phyloP scores from a whole-genome alignment of 176 grass and related monocot genomes.

The Eleusine coracana region DNA sequence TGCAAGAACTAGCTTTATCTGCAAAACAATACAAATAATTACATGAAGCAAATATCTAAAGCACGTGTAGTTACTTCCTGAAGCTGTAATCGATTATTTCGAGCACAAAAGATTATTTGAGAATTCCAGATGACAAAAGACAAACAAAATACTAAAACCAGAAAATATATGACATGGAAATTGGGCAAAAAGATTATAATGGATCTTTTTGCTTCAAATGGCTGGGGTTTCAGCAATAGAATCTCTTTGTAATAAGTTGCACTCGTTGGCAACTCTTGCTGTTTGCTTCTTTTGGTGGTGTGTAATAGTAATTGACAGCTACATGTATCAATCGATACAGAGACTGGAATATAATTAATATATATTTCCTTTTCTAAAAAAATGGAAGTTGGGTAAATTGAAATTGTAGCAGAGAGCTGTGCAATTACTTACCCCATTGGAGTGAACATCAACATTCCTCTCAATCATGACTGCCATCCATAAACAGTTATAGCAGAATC shows the following conservation, averaged over 20 bases:
- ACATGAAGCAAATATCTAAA: background rate
- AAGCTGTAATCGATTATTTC: background rate
- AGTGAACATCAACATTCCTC: constrained; percentile 56
- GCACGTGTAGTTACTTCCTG: no score
- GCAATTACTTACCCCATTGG: constrained; percentile 63
- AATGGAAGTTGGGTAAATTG: constrained; percentile 9
- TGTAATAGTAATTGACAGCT: no score
- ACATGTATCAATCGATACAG: no score
- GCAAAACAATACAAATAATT: constrained; percentile 1
- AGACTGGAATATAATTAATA: no score
- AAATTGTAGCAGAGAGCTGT: background rate
- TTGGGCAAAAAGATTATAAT: no score
- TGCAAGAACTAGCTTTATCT: background rate
- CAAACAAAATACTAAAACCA: background rate
- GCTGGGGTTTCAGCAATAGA: no score
- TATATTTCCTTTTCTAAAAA: no score
- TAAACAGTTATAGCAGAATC: constrained; percentile 81
- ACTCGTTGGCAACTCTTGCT: no score
- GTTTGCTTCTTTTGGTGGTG: no score
- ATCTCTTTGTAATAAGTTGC: no score
- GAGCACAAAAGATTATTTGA: background rate
- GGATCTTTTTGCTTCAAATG: no score
- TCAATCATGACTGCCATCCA: constrained; percentile 64
- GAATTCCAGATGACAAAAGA: constrained; percentile 7
- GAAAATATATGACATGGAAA: background rate